phyloP scores from a whole-genome alignment of 2,329 filamentous ascomycete genomes.

The Arthrocladium fulminans region DNA sequence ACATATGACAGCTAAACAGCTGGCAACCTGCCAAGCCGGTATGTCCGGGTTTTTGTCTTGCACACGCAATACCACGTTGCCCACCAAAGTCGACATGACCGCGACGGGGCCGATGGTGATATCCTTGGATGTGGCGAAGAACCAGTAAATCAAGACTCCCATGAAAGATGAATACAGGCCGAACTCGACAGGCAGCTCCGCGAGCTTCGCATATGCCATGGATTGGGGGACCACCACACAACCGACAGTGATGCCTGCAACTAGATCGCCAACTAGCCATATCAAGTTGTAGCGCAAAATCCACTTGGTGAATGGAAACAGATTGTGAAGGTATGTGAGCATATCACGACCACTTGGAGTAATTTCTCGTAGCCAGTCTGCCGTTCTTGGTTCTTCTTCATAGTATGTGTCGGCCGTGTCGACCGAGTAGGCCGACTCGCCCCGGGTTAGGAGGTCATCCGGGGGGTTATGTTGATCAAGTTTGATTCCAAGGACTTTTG shows the following conservation, averaged over 20 bases:
- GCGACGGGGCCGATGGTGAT: slow-evolving; percentile 96
- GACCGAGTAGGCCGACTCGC: slow-evolving; percentile 70
- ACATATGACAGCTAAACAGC: slow-evolving; percentile 65
- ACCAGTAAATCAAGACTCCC: slow-evolving; percentile 91
- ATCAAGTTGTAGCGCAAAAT: slow-evolving; percentile 77
- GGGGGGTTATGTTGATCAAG: slow-evolving; percentile 54
- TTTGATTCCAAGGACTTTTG: slow-evolving; percentile 75
- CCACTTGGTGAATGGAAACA: slow-evolving; percentile 90
- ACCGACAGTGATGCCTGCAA: slow-evolving; percentile 71
- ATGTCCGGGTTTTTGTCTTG: slow-evolving; percentile 47
- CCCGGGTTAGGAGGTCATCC: slow-evolving; percentile 58
- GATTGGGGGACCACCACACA: slow-evolving; percentile 87
- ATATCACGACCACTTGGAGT: slow-evolving; percentile 51
- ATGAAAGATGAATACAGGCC: slow-evolving; percentile 95
- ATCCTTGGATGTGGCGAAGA: slow-evolving; percentile 96
- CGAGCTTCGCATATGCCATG: slow-evolving; percentile 88
- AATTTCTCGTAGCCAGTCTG: slow-evolving; percentile 61
- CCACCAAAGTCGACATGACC: slow-evolving; percentile 85
- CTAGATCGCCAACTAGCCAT: slow-evolving; percentile 81
- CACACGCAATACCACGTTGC: slow-evolving; percentile 65
- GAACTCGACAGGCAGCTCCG: slow-evolving; percentile 69
- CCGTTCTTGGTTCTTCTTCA: slow-evolving; percentile 67
- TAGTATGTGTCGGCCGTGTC: slow-evolving; percentile 68
- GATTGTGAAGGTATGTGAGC: slow-evolving; percentile 52
- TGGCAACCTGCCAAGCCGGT: slow-evolving; percentile 60